Evolutionary conservation across 164 flowering plant species (phyloP), one percentile per base, ranked within the genome.

Genomic region (Protea cynaroides): DNA sequence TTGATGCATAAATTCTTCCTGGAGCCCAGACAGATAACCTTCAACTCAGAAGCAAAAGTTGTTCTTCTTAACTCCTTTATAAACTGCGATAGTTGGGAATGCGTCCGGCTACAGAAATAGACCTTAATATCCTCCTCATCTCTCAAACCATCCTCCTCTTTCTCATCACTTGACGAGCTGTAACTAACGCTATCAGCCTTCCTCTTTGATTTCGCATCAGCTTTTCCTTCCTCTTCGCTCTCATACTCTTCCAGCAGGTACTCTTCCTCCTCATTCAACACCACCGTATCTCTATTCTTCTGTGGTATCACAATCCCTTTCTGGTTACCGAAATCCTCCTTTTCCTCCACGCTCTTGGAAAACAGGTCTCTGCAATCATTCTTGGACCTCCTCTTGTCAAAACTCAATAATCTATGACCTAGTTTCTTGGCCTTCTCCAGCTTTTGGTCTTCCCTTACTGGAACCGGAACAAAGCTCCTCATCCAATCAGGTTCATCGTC

Each of bases 401-500:
- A 10, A 59, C 69, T 69, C 22, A 14, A 58, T 23, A 37, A 34
- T 53, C 69, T 65, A 19, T 57, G 24, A 40, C 75, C 70, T 38
- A 11, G 10, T 54, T 74, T 74, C 17, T 74, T 71, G 58, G n/a
- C 23, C 56, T 69, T 74, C 61, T 75, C 76, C 8, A 23, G 52
- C 34, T 23, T 58, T 37, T 63, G 64, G 38, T 55, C 18, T 8
- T 70, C 78, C 56, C 73, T 80, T 17, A 74, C 74, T 2, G 64
- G 5, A 29, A 29, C 34, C 34, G 34, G 63, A 11, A 72, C 77
- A 68, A 85, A 91, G 68, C 88, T 73, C 65, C 72, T 83, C 85
- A 94, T 75, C 99, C 99, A 94, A 71, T 89, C 94, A 7, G 99
- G 99, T 63, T 94, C 99, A 25, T 84, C 89, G 65, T 85, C 90